Evolutionary conservation across 2,329 filamentous ascomycete species (phyloP).

Genomic region (Aspergillus texensis): DNA sequence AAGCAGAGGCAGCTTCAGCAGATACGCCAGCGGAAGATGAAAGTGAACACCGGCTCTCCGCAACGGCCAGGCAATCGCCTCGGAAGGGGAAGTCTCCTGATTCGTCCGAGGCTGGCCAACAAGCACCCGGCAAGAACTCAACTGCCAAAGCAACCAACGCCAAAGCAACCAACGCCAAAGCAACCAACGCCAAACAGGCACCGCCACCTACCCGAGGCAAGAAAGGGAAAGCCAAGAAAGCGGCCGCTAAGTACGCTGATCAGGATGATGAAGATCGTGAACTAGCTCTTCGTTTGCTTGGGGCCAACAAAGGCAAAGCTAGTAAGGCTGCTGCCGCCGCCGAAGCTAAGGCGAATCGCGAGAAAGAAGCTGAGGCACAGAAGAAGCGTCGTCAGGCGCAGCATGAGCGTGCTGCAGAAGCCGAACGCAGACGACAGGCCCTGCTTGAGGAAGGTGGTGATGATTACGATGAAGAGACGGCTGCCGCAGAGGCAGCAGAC

Average conservation of each 20-base stretch:
- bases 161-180: constrained; percentile 24
- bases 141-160: constrained; percentile 22
- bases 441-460: constrained; percentile 70
- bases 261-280: constrained; percentile 93
- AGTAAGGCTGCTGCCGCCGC: constrained; percentile 65
- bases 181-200: constrained; percentile 20
- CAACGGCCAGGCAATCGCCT: constrained; percentile 48
- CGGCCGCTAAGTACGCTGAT: constrained; percentile 84
- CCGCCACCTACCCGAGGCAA: constrained; percentile 65
- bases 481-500: constrained; percentile 51
- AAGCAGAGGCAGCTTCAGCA: constrained; percentile 32
- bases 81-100: constrained; percentile 35
- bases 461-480: constrained; percentile 58
- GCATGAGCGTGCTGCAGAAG: constrained; percentile 73
- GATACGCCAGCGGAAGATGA: constrained; percentile 4
- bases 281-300: constrained; percentile 83
- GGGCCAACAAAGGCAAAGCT: constrained; percentile 58
- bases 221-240: constrained; percentile 80
- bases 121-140: constrained; percentile 15
- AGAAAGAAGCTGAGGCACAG: constrained; percentile 71
- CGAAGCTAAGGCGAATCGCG: constrained; percentile 66
- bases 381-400: constrained; percentile 77
- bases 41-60: constrained; percentile 33
- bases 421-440: constrained; percentile 65
- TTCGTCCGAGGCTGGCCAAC: constrained; percentile 11